Percentiles rank a stretch among this genome's conserved stretches.
Conservation (phyloP, 352 stramenopile species). For the Globisporangium spinosum region DNA sequence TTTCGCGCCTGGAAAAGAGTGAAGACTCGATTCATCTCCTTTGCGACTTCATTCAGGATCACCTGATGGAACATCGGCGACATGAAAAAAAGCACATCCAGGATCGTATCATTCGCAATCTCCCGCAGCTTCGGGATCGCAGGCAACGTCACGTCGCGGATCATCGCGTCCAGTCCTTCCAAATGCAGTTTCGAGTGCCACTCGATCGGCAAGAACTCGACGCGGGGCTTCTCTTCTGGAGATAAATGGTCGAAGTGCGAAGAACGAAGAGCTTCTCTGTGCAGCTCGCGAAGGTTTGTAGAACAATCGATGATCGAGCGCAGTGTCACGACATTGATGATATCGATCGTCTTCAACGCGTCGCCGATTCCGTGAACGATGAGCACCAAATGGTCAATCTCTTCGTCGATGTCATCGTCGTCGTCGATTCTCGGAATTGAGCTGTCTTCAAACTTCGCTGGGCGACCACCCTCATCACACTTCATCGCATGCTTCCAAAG, state of each 20-base stretch:
- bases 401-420: conserved; percentile 65
- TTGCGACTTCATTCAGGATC: conserved; percentile 89
- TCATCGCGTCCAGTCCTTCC: conserved; percentile 62
- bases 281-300: conserved; percentile 58
- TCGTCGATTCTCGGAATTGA: conserved; percentile 37
- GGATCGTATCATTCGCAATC: conserved; percentile 91
- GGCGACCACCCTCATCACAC: conserved; percentile 19
- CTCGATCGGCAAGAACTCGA: conserved; percentile 84
- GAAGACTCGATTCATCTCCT: conserved; percentile 90
- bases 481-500: conserved; percentile 59
- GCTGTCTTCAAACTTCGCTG: background rate
- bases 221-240: conserved; percentile 30
- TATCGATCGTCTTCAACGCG: conserved; percentile 79
- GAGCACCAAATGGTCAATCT: conserved; percentile 85
- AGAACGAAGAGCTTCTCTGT: conserved; percentile 59
- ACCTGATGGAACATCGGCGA: conserved; percentile 89
- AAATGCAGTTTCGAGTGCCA: conserved; percentile 87
- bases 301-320: conserved; percentile 83
- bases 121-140: conserved; percentile 90
- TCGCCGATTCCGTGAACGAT: conserved; percentile 91
- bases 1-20: conserved; percentile 66
- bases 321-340: conserved; percentile 81
- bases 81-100: conserved; percentile 93
- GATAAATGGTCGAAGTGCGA: conserved; percentile 63
- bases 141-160: conserved; percentile 70